A percentile compares a stretch with the other conserved stretches of the same genome.
Evolutionary conservation across 2,329 filamentous ascomycete species (phyloP).

Genomic region (Exophiala lecanii-corni): DNA sequence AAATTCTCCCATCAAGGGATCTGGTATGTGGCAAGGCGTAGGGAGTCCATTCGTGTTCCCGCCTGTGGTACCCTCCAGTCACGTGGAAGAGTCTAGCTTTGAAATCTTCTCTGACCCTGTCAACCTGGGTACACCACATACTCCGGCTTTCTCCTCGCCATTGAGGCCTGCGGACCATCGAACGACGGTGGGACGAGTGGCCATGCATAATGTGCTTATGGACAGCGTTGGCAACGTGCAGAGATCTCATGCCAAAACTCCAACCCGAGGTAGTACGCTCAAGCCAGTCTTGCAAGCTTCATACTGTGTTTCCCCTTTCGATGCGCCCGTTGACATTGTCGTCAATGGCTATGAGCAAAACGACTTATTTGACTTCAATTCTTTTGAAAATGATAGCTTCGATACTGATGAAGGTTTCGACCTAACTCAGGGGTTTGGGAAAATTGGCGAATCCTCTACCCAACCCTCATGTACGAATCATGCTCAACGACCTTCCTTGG

Average conservation of each 20-base stretch:
- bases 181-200: slow-evolving; percentile 44
- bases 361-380: slow-evolving; percentile 45
- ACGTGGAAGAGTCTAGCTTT: slow-evolving; percentile 45
- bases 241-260: slow-evolving; percentile 33
- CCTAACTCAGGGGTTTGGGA: slow-evolving; percentile 45
- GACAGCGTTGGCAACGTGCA: slow-evolving; percentile 42
- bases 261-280: slow-evolving; percentile 32
- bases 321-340: slow-evolving; percentile 28
- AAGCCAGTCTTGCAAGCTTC: slow-evolving; percentile 19
- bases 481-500: slow-evolving; percentile 16
- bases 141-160: slow-evolving; percentile 44
- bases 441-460: slow-evolving; percentile 33
- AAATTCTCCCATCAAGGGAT: slow-evolving; percentile 62
- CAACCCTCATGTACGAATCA: slow-evolving; percentile 10
- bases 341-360: slow-evolving; percentile 37
- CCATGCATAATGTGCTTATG: slow-evolving; percentile 43
- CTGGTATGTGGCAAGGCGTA: slow-evolving; percentile 38
- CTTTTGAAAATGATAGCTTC: slow-evolving; percentile 40
- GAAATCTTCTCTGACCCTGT: slow-evolving; percentile 52
- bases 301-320: slow-evolving; percentile 20
- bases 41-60: slow-evolving; percentile 51
- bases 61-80: slow-evolving; percentile 35
- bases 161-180: slow-evolving; percentile 51
- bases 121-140: slow-evolving; percentile 33
- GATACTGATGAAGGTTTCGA: slow-evolving; percentile 41